Percentiles rank a stretch among this genome's conserved stretches.
phyloP scores from a whole-genome alignment of 148 eudicot genomes.

The Rhododendron mucronatum region DNA sequence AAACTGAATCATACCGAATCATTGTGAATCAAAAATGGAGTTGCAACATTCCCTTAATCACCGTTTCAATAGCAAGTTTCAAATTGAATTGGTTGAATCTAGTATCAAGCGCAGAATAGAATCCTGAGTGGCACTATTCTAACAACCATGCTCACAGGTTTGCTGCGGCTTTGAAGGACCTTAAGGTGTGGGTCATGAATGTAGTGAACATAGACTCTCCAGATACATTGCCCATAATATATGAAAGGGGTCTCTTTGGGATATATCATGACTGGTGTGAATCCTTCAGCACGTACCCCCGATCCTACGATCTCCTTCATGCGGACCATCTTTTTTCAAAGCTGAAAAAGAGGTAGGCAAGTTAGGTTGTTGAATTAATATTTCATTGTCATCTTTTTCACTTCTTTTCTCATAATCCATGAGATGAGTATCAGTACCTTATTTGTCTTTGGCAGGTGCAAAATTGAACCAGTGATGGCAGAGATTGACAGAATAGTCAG shows the following conservation, averaged over 20 bases:
- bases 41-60: not conserved
- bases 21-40: not conserved
- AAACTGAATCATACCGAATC: not conserved
- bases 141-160: constrained; percentile 32
- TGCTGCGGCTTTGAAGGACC: constrained; percentile 69
- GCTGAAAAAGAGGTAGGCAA: constrained; percentile 43
- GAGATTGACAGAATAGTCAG: constrained; percentile 68
- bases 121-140: not conserved
- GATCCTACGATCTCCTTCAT: constrained; percentile 68
- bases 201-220: constrained; percentile 53
- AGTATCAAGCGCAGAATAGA: not conserved
- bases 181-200: constrained; percentile 75
- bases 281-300: constrained; percentile 65
- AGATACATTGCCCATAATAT: constrained; percentile 63
- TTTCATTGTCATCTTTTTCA: not conserved
- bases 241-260: constrained; percentile 62
- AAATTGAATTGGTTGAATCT: constrained; percentile 10
- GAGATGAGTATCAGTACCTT: constrained; percentile 17
- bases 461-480: constrained; percentile 44
- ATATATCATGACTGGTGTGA: constrained; percentile 74
- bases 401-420: not conserved
- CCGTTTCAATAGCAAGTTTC: not conserved
- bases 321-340: constrained; percentile 63
- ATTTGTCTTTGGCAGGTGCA: constrained; percentile 41
- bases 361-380: not conserved